phyloP scores from a whole-genome alignment of 495 filamentous ascomycete genomes.

The Xylona heveae region DNA sequence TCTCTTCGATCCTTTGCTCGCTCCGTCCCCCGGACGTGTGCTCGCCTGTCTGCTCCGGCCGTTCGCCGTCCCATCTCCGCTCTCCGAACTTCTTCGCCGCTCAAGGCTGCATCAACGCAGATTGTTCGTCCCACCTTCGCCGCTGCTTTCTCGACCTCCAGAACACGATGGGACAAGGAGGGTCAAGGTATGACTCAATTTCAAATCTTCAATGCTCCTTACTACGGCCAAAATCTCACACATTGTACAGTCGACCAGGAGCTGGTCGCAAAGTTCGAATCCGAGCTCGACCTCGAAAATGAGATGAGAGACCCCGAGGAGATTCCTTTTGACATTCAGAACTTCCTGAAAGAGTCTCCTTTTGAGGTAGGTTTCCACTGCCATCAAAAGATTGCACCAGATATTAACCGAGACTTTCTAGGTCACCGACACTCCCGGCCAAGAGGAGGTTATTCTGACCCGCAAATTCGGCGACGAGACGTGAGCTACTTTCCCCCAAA shows the following conservation, averaged over 20 bases:
- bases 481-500: conserved; percentile 26
- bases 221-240: conserved; percentile 6
- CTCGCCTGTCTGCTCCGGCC: conserved; percentile 33
- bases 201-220: background rate
- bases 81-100: conserved; percentile 21
- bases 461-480: conserved; percentile 75
- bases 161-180: conserved; percentile 29
- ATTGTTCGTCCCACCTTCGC: conserved; percentile 27
- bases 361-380: conserved; percentile 22
- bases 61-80: conserved; percentile 27
- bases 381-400: too few relatives aligned
- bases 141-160: conserved; percentile 55
- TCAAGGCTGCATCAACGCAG: conserved; percentile 29
- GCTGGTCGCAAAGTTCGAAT: conserved; percentile 44
- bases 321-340: conserved; percentile 38
- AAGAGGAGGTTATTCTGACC: conserved; percentile 70
- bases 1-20: conserved; percentile 52
- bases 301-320: conserved; percentile 32
- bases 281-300: conserved; percentile 48
- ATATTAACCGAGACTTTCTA: too few relatives aligned
- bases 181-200: conserved; percentile 27
- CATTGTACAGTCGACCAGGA: conserved; percentile 22
- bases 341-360: conserved; percentile 48
- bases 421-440: conserved; percentile 56
- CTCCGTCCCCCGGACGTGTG: conserved; percentile 44